A percentile compares a stretch with the other conserved stretches of the same genome.
Evolutionary conservation across 2,329 filamentous ascomycete species (phyloP).

Genomic region (Colletotrichum sp.): DNA sequence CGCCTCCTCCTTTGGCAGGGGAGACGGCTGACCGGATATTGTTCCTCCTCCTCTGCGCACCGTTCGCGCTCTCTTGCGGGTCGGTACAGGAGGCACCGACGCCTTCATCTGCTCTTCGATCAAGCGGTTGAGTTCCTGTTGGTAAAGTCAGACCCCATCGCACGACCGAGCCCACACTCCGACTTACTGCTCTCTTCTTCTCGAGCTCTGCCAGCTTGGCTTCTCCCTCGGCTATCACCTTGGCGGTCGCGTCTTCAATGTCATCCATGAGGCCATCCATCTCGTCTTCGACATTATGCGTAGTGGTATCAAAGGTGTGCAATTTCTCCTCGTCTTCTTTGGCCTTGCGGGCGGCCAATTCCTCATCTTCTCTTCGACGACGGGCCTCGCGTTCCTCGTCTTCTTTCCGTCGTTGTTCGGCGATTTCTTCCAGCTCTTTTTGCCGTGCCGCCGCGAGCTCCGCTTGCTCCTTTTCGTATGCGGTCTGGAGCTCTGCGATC

Average conservation of each 20-base stretch:
- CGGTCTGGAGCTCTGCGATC: constrained; percentile 33
- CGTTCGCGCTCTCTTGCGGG: constrained; percentile 19
- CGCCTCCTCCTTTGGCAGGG: background rate
- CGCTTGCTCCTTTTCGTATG: constrained; percentile 35
- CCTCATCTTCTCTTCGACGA: constrained; percentile 41
- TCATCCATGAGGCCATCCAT: constrained; percentile 37
- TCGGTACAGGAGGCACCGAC: constrained; percentile 33
- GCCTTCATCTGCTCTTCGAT: constrained; percentile 45
- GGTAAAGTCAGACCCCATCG: background rate
- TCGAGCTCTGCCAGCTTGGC: constrained; percentile 37
- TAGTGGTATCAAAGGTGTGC: constrained; percentile 33
- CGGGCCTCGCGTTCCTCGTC: constrained; percentile 44
- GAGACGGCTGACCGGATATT: background rate
- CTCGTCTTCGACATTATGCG: constrained; percentile 38
- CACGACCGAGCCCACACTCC: background rate
- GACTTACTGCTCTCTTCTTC: constrained; percentile 33
- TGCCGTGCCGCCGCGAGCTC: constrained; percentile 32
- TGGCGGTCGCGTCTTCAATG: constrained; percentile 35
- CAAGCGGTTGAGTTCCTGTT: constrained; percentile 45
- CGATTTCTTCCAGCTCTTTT: constrained; percentile 35
- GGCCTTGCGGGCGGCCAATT: constrained; percentile 28
- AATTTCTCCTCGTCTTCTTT: constrained; percentile 36
- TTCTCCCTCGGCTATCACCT: constrained; percentile 34
- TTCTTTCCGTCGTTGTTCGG: constrained; percentile 40
- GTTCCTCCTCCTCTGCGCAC: background rate